These are phyloP conservation scores for Clonostachys rhizophaga DNA, from an alignment of 2,329 filamentous ascomycete species.

Conservation along the genomic window DNA sequence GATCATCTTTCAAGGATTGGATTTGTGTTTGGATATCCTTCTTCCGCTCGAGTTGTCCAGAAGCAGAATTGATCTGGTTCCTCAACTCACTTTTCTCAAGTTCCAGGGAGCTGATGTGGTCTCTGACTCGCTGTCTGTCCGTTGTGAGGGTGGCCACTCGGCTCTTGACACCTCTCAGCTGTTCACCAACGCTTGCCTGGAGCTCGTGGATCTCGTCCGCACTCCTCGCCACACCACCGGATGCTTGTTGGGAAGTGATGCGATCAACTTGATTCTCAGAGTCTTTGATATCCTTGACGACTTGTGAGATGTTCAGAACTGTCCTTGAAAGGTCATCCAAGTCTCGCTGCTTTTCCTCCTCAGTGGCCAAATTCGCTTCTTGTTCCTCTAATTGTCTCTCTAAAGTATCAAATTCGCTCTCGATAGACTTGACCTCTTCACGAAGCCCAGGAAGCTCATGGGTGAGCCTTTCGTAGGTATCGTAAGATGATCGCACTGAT, in stretches of 20 bases:
- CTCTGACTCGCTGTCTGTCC: constrained; percentile 69
- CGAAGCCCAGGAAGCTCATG: constrained; percentile 67
- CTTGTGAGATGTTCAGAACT: constrained; percentile 70
- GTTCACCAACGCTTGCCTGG: constrained; percentile 61
- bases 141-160: constrained; percentile 60
- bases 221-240: constrained; percentile 59
- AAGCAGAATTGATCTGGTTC: constrained; percentile 66
- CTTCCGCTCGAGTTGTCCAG: constrained; percentile 79
- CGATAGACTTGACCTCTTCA: constrained; percentile 56
- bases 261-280: constrained; percentile 71
- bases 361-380: constrained; percentile 61
- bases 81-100: constrained; percentile 71
- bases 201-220: constrained; percentile 82
- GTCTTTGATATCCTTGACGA: constrained; percentile 65
- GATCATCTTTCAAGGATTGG: constrained; percentile 66
- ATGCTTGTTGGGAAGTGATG: constrained; percentile 71
- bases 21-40: constrained; percentile 65
- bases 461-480: constrained; percentile 67
- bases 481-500: constrained; percentile 62
- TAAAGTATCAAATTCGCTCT: constrained; percentile 56
- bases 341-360: constrained; percentile 63
- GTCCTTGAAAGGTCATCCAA: constrained; percentile 73
- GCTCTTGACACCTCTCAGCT: constrained; percentile 59
- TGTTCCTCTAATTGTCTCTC: constrained; percentile 60
- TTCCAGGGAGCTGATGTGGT: constrained; percentile 66